Conservation (phyloP, 179 eudicot species). For the Heliamphora pulchella region DNA sequence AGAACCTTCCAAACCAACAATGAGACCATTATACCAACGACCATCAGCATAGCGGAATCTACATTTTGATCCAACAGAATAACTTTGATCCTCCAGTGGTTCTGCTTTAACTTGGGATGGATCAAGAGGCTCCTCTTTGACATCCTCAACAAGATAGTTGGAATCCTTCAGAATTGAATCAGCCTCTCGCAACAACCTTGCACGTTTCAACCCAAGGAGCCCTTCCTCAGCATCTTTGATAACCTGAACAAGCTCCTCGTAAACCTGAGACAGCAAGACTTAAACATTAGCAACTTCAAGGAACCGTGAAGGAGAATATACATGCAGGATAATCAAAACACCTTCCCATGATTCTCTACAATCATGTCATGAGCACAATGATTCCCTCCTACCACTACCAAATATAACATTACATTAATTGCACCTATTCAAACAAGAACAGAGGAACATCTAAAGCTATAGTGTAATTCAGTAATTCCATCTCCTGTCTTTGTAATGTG, state of each 20-base stretch:
- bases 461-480: too few relatives aligned
- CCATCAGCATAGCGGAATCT: constrained; percentile 88
- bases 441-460: too few relatives aligned
- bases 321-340: not conserved
- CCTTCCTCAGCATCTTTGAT: constrained; percentile 85
- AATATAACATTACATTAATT: too few relatives aligned
- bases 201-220: constrained; percentile 71
- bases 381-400: not conserved
- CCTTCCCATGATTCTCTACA: not conserved
- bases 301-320: not conserved
- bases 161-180: constrained; percentile 45
- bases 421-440: too few relatives aligned
- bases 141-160: constrained; percentile 25
- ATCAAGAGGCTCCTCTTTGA: constrained; percentile 40
- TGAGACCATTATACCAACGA: constrained; percentile 74
- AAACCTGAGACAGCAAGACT: constrained; percentile 38
- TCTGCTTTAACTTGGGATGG: constrained; percentile 40
- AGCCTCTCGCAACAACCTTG: constrained; percentile 64
- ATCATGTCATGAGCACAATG: not conserved
- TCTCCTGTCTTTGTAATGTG: too few relatives aligned
- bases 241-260: constrained; percentile 67
- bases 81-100: constrained; percentile 39
- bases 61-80: constrained; percentile 75
- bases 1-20: constrained; percentile 51
- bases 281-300: not conserved